Base-by-base conservation (phyloP, 169 alveolate genomes). In the Babesia caballi region DNA sequence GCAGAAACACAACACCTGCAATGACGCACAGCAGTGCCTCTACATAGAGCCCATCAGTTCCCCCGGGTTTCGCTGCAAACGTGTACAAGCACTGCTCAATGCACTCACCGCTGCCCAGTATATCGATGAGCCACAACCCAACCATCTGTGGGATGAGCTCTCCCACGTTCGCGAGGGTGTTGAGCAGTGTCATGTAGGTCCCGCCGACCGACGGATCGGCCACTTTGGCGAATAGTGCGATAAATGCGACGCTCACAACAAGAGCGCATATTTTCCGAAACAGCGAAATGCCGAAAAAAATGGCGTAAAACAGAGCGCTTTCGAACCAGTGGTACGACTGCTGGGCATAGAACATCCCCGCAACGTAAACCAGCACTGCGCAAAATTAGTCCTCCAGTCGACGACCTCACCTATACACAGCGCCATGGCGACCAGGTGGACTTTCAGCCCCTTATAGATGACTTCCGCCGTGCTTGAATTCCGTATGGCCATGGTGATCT, bases 171-270 rank as follows among this genome's bases (percentile, higher is more conserved):
- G 80, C 60, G 28, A 91, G 81, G 44, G 95, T 91, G 83, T 91
- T 91, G 61, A 91, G 87, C 35, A 91, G 85, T 28, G 96, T 86
- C 91, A 91, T 85, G 84, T 91, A 91, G 35, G 94, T 90, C 35
- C 94, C 95, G 15, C 94, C 96, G 27, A 85, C 77, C 52, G 85
- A 72, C 23, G 92, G 92, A 67, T 91, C 96, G 28, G 96, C 72
- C 42, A 90, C 86, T 52, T 82, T 42, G 58, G 86, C 88, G 38
- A 86, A 90, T 52, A 86, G 73, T 7, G 92, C 83, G 80, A 90
- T 85, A 65, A 83, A 68, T 32, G 85, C 42, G 32, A 66, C 83
- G n/a, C 47, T 30, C 40, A 57, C 57, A 11, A 67, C 28, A 4
- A 78, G 58, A 32, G 38, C 60, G 23, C 40, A 15, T 5, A 66